Evolutionary conservation across 2,329 filamentous ascomycete genomes (phyloP), one percentile per base, ranked within the genome.

Genomic region (Aspergillus unguis): DNA sequence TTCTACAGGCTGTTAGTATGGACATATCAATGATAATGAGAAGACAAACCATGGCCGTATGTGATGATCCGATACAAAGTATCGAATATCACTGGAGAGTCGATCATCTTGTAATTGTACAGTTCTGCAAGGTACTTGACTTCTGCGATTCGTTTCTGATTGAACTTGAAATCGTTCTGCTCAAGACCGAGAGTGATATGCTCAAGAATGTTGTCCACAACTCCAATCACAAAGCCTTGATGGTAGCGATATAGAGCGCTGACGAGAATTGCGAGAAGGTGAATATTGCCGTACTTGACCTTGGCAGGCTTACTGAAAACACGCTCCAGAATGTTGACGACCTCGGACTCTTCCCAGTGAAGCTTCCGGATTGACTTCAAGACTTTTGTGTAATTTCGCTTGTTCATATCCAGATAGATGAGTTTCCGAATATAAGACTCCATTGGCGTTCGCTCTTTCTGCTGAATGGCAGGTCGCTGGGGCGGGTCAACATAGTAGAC

Each of bases 401-500:
- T 96, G 54, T 88, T 96, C 78, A 99, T 85, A 65, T 99, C 95
- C 46, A 91, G 76, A 65, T 97, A 99, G 57, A 99, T 82, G 45
- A 99, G 79, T 73, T 96, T 95, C 44, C 92, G 87, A 54, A 99
- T 85, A 67, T 95, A 99, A 27, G 95, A 80, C 61, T 99, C 92
- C 67, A 94, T 88, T 0, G 94, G 92, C 0, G 91, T 95, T 43
- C 94, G 84, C 71, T 99, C 94, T 71, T 97, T 99, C 67, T 97
- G 92, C 71, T 95, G 87, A 50, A 99, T 96, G 0, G 94, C 92
- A 31, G 92, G 88, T 55, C 94, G 85, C 68, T 95, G 87, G 0
- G 94, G 95, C 10, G 94, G 94, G 64, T 97, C 94, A 52, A 99
- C 94, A 62, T 96, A 97, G 73, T 99, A 99, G 53, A 96, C 85